phyloP scores from a whole-genome alignment of 768 basidiomycete species.

The Podaxis sp. region DNA sequence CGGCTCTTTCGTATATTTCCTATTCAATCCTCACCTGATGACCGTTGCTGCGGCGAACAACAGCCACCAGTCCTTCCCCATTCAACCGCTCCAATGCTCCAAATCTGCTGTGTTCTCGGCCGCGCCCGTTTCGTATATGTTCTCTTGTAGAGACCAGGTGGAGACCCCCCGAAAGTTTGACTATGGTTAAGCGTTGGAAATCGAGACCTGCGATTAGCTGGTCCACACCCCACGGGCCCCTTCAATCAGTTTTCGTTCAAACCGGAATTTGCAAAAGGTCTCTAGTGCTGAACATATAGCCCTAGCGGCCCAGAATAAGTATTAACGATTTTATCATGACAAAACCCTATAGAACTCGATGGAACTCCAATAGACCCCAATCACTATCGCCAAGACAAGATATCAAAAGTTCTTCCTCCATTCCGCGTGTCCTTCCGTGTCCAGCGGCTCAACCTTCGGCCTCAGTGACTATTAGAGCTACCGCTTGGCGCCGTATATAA shows the following conservation, averaged over 20 bases:
- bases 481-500: slow-evolving; percentile 12
- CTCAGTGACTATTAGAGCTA: neutral
- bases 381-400: neutral
- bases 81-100: neutral
- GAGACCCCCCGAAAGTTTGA: no score
- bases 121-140: neutral
- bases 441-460: neutral
- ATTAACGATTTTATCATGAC: neutral
- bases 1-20: neutral
- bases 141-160: neutral
- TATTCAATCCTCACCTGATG: neutral
- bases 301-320: neutral
- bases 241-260: no score
- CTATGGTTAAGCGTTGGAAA: no score
- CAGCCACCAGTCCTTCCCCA: neutral
- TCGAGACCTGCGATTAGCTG: no score
- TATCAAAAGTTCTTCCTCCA: neutral
- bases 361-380: neutral
- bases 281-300: neutral
- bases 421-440: neutral
- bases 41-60: slow-evolving; percentile 10
- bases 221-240: no score
- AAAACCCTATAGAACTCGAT: neutral
- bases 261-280: no score
- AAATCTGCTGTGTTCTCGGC: neutral